Percentiles rank a stretch among this genome's conserved stretches.
Conservation (phyloP, 495 filamentous ascomycete genomes). For the Staphylotrichum longicolle region DNA sequence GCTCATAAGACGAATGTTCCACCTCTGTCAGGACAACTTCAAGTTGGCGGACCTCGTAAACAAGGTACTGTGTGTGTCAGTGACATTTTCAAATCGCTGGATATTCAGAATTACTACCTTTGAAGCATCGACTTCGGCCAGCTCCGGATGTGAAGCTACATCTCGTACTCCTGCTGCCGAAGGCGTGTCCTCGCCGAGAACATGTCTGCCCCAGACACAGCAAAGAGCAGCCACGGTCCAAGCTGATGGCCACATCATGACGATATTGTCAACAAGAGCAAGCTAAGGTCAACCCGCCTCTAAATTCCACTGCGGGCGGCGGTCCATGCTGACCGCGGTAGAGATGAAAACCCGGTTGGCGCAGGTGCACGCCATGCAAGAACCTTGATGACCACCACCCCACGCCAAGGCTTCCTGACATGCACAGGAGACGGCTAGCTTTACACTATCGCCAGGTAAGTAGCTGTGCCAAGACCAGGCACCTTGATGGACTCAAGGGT, state of each 20-base stretch:
- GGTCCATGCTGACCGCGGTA: too few relatives aligned
- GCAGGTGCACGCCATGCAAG: background rate
- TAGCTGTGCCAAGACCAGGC: background rate
- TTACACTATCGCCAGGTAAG: background rate
- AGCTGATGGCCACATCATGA: background rate
- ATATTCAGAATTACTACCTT: background rate
- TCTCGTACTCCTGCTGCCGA: background rate
- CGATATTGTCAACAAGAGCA: too few relatives aligned
- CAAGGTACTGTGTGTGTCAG: conserved; percentile 2
- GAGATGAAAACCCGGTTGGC: too few relatives aligned
- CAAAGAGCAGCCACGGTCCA: conserved; percentile 2
- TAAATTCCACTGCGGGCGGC: too few relatives aligned
- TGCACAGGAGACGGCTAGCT: too few relatives aligned
- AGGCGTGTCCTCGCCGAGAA: background rate
- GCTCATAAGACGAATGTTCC: background rate
- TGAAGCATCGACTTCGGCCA: background rate
- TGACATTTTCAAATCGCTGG: background rate
- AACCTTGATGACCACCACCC: conserved; percentile 11
- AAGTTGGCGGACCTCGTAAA: conserved; percentile 6
- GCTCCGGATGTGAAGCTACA: background rate
- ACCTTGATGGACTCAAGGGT: too few relatives aligned
- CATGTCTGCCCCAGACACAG: background rate
- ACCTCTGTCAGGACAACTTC: background rate
- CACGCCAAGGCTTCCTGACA: background rate
- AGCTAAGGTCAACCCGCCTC: too few relatives aligned